phyloP scores from a whole-genome alignment of 371 early-diverging fungal species.

The Mortierella sp. region DNA sequence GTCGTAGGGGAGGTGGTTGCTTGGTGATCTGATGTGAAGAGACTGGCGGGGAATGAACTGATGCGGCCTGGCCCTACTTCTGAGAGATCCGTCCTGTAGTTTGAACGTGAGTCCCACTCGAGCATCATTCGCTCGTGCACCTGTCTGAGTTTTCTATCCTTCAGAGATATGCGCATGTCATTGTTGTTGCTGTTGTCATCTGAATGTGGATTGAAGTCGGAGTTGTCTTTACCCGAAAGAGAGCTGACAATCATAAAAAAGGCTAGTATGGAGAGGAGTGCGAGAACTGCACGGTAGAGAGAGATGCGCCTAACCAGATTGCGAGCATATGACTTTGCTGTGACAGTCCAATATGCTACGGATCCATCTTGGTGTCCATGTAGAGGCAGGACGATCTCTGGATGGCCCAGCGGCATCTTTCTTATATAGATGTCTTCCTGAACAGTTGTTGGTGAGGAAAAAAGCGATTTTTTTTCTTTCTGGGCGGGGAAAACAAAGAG shows the following conservation, averaged over 20 bases:
- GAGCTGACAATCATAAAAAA: constrained; percentile 24
- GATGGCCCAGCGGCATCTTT: constrained; percentile 33
- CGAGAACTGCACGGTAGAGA: constrained; percentile 22
- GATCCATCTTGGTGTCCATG: constrained; percentile 33
- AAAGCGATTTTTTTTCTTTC: constrained; percentile 6
- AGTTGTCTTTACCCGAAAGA: not conserved
- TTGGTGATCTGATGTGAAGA: constrained; percentile 24
- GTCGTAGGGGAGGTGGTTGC: constrained; percentile 1
- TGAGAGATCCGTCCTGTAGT: constrained; percentile 50
- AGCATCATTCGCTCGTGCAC: constrained; percentile 42
- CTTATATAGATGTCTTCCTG: not conserved
- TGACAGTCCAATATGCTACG: constrained; percentile 4
- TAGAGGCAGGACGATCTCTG: constrained; percentile 39
- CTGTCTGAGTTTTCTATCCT: constrained; percentile 24
- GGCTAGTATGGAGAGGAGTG: constrained; percentile 23
- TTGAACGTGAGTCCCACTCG: constrained; percentile 51
- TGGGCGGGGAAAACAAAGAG: not conserved
- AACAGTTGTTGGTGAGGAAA: not conserved
- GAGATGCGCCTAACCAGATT: constrained; percentile 29
- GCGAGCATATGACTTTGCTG: constrained; percentile 12
- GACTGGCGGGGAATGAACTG: constrained; percentile 35
- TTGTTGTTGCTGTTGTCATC: not conserved
- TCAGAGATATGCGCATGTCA: not conserved
- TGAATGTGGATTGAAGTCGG: not conserved
- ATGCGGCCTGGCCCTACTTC: constrained; percentile 33